Base-by-base conservation (phyloP, 192 early-diverging fungal genomes). In the Diversispora epigaea region DNA sequence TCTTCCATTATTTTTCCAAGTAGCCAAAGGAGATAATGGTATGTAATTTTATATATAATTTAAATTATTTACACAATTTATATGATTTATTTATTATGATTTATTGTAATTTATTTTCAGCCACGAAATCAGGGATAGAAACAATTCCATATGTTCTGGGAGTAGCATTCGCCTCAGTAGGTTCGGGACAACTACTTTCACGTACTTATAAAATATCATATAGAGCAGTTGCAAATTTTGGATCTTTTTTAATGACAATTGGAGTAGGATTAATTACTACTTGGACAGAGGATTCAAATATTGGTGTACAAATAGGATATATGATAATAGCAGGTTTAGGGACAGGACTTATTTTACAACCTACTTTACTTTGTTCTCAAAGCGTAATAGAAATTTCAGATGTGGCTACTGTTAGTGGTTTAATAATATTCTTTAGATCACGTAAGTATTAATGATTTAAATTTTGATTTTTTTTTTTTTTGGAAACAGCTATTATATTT, bases 1-100 rank as follows among this genome's bases (percentile, higher is more conserved):
- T 79, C 74, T 91, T n/a, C 89, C 92, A 39, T 76, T 89, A 52
- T 96, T 91, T 80, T 94, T 95, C 79, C 89, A 95, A 78, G 84
- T 97, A 57, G 91, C 95, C 21, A 83, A 89, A 60, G 90, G 87
- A 45, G 87, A 90, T 44, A 73, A 81, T 17, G 65, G 65, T 67
- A 67, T 15, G 25, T 32, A 32, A 32, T 32, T 32, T 32, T 32
- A 32, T 32, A 32, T 32, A 2, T 2, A 32, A 32, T 32, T 32
- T 32, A 32, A 32, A 32, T 32, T 32, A 32, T 32, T 32, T 32
- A 32, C 2, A 32, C 25, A 32, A 32, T 32, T 32, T 32, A 32
- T 32, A n/a, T n/a, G n/a, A n/a, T n/a, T n/a, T n/a, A n/a, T n/a
- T n/a, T n/a, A n/a, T n/a, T n/a, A n/a, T n/a, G n/a, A 32, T 32